phyloP scores from a whole-genome alignment of 768 basidiomycete genomes.

The Amanita pseudoporphyria region DNA sequence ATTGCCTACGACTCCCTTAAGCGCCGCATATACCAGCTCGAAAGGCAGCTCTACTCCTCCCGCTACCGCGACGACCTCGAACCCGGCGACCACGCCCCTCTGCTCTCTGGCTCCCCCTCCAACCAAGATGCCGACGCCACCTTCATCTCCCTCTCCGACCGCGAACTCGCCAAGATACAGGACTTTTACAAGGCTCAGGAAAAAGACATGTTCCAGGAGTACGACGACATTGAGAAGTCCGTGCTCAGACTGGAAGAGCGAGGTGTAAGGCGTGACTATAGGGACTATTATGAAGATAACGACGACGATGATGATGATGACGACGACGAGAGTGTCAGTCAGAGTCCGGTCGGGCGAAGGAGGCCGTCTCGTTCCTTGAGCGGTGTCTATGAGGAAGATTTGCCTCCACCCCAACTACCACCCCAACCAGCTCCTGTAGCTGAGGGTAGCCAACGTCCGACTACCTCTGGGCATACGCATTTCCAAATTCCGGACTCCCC shows the following conservation, averaged over 20 bases:
- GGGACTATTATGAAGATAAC: slow-evolving; percentile 50
- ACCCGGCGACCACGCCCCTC: slow-evolving; percentile 47
- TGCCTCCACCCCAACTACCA: slow-evolving; percentile 10
- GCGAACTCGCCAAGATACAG: slow-evolving; percentile 73
- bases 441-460: slow-evolving; percentile 9
- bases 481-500: slow-evolving; percentile 6
- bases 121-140: slow-evolving; percentile 36
- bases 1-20: slow-evolving; percentile 82
- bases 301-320: slow-evolving; percentile 52
- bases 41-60: slow-evolving; percentile 56
- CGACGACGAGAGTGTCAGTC: slow-evolving; percentile 31
- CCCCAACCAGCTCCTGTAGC: neutral
- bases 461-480: slow-evolving; percentile 12
- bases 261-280: slow-evolving; percentile 37
- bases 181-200: slow-evolving; percentile 75
- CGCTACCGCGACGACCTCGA: slow-evolving; percentile 43
- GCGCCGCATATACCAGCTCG: slow-evolving; percentile 77
- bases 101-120: slow-evolving; percentile 29
- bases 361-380: slow-evolving; percentile 11
- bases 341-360: slow-evolving; percentile 22
- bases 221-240: slow-evolving; percentile 46
- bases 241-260: slow-evolving; percentile 51
- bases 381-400: slow-evolving; percentile 26
- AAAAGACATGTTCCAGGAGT: slow-evolving; percentile 55
- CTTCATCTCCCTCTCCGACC: slow-evolving; percentile 71